Percentiles rank a stretch among this genome's conserved stretches.
phyloP scores from a whole-genome alignment of 305 asterid species.

The Stenogyne calaminthoides region DNA sequence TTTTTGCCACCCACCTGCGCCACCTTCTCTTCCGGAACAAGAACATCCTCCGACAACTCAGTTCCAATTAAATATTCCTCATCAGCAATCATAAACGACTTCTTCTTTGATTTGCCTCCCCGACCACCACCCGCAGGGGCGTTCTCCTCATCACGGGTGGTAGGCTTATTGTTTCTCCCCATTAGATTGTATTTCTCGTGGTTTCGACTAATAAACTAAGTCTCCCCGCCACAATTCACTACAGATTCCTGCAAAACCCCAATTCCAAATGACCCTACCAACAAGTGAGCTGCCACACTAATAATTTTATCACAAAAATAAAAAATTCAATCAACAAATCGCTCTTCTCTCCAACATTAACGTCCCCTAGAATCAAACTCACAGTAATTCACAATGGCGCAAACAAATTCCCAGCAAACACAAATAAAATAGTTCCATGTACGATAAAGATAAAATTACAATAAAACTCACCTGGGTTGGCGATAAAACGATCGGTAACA shows the following conservation, averaged over 20 bases:
- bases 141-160: constrained; percentile 57
- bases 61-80: constrained; percentile 73
- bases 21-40: constrained; percentile 58
- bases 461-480: constrained; percentile 19
- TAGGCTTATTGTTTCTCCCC: constrained; percentile 79
- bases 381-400: constrained; percentile 4
- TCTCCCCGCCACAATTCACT: constrained; percentile 20
- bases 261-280: constrained; percentile 26
- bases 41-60: constrained; percentile 63
- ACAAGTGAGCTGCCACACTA: not conserved
- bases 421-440: not conserved
- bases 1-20: constrained; percentile 51
- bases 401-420: not conserved
- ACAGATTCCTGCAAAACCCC: constrained; percentile 33
- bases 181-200: constrained; percentile 33
- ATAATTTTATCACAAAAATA: not conserved
- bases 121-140: constrained; percentile 46
- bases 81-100: constrained; percentile 58
- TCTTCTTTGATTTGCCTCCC: constrained; percentile 76
- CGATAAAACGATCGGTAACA: constrained; percentile 15
- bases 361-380: not conserved
- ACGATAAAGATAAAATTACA: not conserved
- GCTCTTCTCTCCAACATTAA: not conserved
- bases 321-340: not conserved
- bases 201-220: constrained; percentile 38